Base-by-base conservation (phyloP, 2,329 filamentous ascomycete species). In the Aspergillus fijiensis region DNA sequence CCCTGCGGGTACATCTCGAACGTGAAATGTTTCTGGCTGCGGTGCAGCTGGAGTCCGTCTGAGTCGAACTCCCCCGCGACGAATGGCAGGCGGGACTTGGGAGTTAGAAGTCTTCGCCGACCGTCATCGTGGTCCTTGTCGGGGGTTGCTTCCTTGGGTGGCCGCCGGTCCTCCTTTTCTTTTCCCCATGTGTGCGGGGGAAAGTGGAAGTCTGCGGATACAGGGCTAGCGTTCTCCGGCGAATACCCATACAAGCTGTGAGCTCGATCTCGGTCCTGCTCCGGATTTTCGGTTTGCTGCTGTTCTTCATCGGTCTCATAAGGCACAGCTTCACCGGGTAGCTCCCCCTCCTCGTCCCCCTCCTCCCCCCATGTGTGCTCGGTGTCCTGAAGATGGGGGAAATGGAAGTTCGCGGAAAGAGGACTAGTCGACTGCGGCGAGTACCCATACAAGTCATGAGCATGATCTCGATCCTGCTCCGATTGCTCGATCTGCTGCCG, bases 1-100 rank as follows among this genome's bases (percentile, higher is more conserved):
- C 63, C 65, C 0, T 25, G 55, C 5, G 62, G 59, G 33, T 63
- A 60, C 48, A 55, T 61, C 2, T 57, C 52, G 29, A 69, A 61
- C 1, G 57, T 62, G 54, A 70, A 70, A 11, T 52, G 9, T 10
- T 29, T 56, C 23, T 48, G 27, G 14, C 25, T 56, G 25, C 42
- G n/a, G 47, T 9, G n/a, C 19, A 49, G 45, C 29, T 33, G 16
- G 1, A 50, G 42, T 49, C 54, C 29, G 23, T n/a, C 19, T 25
- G 29, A 4, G 23, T 53, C 51, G 39, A 19, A 16, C 16, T 45
- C 19, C 19, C 23, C 23, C 11, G 51, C 23, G 2, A 31, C 51
- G 7, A 42, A 27, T n/a, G 33, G 11, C 39, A 23, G 19, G 14
- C 25, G 23, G 0, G 51, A 53, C 25, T 45, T 53, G 14, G 51